Base-by-base conservation (phyloP, 306 rosid genomes). In the Fragaria iinumae region DNA sequence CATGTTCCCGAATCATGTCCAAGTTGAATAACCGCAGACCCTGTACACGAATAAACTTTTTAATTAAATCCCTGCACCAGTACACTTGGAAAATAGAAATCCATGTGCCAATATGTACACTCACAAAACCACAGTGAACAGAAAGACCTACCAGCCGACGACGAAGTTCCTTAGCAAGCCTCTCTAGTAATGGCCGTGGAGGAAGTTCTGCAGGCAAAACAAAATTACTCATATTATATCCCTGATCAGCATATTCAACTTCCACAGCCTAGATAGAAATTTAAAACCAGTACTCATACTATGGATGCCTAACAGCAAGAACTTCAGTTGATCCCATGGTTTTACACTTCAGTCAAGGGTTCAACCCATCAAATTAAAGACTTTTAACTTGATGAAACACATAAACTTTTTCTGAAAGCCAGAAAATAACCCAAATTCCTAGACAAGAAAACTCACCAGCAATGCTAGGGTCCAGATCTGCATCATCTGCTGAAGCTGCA, bases 401-500 rank as follows among this genome's bases (percentile, higher is more conserved):
- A 6, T 44, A 36, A 23, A 7, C 36, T 32, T 8, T 32, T 23
- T 23, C 23, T 47, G 14, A 69, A 68, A n/a, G 21, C 62, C 27
- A 36, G 6, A n/a, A 41, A 56, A 76, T 17, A 20, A 32, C 25
- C 67, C 52, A 25, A 59, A 66, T 76, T 71, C 59, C 6, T 14
- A 21, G 50, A 76, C 71, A 43, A 5, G 67, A 80, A 68, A 71
- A 81, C 88, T 84, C 67, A 91, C 98, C 98, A 79, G 89, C 97
- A 68, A 93, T 80, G 79, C 52, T 72, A 66, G 98, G 98, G 77
- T 93, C 98, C 77, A 93, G 85, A 86, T 91, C 96, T 13, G 98
- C 98, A 80, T 89, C 97, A 82, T 93, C 98, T 64, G 98, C 98
- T 68, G 96, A 93, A 76, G 97, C 98, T 38, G 98, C 93, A 84